phyloP scores from a whole-genome alignment of 306 rosid species.

The Acmispon strigosus region DNA sequence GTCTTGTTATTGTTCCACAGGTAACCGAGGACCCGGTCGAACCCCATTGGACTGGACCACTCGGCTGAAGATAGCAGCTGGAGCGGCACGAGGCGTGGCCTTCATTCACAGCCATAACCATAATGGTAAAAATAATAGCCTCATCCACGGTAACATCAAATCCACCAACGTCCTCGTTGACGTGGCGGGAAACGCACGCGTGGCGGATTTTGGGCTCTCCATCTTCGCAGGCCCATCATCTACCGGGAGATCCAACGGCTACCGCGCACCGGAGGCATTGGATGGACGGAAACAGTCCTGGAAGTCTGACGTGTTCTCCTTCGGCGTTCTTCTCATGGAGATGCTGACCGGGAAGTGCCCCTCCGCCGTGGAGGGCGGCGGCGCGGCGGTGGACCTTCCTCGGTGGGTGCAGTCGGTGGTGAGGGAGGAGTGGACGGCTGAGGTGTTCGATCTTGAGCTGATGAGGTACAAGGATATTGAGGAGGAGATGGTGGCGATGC shows the following conservation, averaged over 20 bases:
- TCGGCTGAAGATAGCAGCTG: conserved; percentile 69
- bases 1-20: conserved; percentile 12
- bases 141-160: conserved; percentile 77
- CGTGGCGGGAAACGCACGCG: conserved; percentile 47
- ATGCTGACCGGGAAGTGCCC: conserved; percentile 84
- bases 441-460: conserved; percentile 87
- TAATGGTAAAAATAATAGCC: neutral
- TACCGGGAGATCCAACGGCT: conserved; percentile 49
- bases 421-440: conserved; percentile 92
- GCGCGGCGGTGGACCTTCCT: conserved; percentile 46
- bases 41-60: conserved; percentile 92
- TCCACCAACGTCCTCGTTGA: conserved; percentile 73
- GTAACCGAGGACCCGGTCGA: conserved; percentile 89
- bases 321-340: conserved; percentile 78
- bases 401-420: conserved; percentile 91
- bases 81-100: conserved; percentile 71
- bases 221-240: conserved; percentile 32
- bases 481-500: conserved; percentile 87
- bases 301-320: conserved; percentile 69
- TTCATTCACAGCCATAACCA: conserved; percentile 50
- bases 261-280: conserved; percentile 63
- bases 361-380: conserved; percentile 33
- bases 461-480: conserved; percentile 86
- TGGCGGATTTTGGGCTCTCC: conserved; percentile 75
- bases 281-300: conserved; percentile 56